phyloP scores from a whole-genome alignment of 2,329 filamentous ascomycete genomes.

The Phaeomoniella chlamydospora region DNA sequence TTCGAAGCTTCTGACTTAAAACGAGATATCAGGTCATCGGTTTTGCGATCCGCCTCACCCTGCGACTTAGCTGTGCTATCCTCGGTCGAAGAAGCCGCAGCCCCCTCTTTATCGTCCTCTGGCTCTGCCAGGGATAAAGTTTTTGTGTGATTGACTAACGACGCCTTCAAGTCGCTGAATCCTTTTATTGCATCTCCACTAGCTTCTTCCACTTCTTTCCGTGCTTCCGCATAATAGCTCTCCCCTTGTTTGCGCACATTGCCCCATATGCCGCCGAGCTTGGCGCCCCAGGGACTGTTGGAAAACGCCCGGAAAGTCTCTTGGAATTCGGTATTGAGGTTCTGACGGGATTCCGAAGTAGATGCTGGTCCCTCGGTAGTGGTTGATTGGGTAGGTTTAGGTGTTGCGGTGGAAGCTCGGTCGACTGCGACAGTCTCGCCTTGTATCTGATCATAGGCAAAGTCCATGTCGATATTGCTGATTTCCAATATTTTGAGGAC shows the following conservation, averaged over 20 bases:
- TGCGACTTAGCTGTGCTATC: slow-evolving; percentile 10
- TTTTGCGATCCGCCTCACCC: slow-evolving; percentile 25
- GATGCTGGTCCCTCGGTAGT: slow-evolving; percentile 15
- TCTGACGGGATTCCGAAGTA: slow-evolving; percentile 19
- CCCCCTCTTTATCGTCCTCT: slow-evolving; percentile 13
- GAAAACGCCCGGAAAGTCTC: slow-evolving; percentile 93
- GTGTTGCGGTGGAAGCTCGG: slow-evolving; percentile 12
- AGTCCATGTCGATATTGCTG: slow-evolving; percentile 59
- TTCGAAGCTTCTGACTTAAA: slow-evolving; percentile 66
- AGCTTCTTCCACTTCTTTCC: slow-evolving; percentile 68
- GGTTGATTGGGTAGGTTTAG: slow-evolving; percentile 27
- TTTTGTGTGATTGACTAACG: slow-evolving; percentile 58
- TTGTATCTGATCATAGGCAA: slow-evolving; percentile 92
- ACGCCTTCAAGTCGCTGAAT: slow-evolving; percentile 53
- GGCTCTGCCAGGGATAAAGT: slow-evolving; percentile 46
- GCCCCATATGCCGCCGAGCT: slow-evolving; percentile 75
- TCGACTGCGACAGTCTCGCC: slow-evolving; percentile 57
- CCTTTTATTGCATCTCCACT: slow-evolving; percentile 72
- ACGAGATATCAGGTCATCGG: slow-evolving; percentile 56
- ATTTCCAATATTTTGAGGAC: too few relatives aligned
- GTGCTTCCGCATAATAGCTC: slow-evolving; percentile 69
- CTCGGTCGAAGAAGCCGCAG: slow-evolving; percentile 13
- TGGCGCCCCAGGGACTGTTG: slow-evolving; percentile 77
- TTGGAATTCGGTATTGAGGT: slow-evolving; percentile 77
- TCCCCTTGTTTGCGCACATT: slow-evolving; percentile 92